phyloP scores from a whole-genome alignment of 2,329 filamentous ascomycete species.

The Aspergillus fumigatus region DNA sequence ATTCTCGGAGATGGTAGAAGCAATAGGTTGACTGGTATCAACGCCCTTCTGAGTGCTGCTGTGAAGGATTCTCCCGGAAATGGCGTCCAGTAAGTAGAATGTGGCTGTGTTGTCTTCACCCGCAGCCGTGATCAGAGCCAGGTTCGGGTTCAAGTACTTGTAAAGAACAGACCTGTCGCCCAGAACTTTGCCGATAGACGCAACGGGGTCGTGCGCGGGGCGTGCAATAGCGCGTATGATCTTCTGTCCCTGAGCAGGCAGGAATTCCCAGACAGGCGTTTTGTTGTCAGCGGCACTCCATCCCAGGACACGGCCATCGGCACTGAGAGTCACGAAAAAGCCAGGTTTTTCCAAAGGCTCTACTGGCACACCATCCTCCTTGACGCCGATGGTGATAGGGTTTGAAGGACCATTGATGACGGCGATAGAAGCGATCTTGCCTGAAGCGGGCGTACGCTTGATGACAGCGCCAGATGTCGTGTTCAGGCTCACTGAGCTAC shows the following conservation, averaged over 20 bases:
- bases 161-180: conserved; percentile 91
- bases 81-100: conserved; percentile 76
- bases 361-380: conserved; percentile 32
- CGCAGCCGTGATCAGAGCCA: conserved; percentile 68
- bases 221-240: conserved; percentile 65
- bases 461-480: conserved; percentile 41
- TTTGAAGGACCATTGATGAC: conserved; percentile 23
- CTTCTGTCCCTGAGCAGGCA: conserved; percentile 60
- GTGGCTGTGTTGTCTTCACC: conserved; percentile 60
- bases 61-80: conserved; percentile 76
- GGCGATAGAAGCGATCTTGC: conserved; percentile 29
- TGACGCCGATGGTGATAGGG: conserved; percentile 28
- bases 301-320: conserved; percentile 40
- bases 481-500: conserved; percentile 55
- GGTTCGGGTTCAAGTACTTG: conserved; percentile 92
- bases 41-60: conserved; percentile 67
- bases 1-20: conserved; percentile 82
- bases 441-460: conserved; percentile 22
- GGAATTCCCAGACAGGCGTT: conserved; percentile 66
- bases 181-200: conserved; percentile 90
- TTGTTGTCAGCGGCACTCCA: conserved; percentile 38
- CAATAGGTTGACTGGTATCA: conserved; percentile 67
- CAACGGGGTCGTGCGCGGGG: conserved; percentile 76
- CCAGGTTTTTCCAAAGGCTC: conserved; percentile 27
- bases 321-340: conserved; percentile 39